Percentiles rank a stretch among this genome's conserved stretches.
Evolutionary conservation across 495 filamentous ascomycete species (phyloP).

Genomic region (Xylaria venustula): DNA sequence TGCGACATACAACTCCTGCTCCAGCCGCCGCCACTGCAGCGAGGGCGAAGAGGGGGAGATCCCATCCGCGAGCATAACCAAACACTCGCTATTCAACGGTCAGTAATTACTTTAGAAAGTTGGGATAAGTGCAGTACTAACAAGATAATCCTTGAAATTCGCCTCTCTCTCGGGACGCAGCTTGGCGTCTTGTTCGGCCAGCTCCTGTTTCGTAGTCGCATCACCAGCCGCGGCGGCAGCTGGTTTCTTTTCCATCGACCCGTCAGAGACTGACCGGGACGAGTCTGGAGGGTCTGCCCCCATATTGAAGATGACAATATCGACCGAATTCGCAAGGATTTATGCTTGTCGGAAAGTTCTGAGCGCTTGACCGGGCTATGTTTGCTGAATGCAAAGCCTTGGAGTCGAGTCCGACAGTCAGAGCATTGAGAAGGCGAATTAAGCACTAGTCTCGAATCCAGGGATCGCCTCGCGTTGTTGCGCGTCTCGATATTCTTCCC

Average conservation of each 20-base stretch:
- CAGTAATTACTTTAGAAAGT: neutral
- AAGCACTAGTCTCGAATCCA: neutral
- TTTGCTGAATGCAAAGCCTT: neutral
- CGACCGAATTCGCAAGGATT: neutral
- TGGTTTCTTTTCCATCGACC: conserved; percentile 11
- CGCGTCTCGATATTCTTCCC: too few relatives aligned
- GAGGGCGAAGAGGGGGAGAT: conserved; percentile 36
- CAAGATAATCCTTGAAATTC: conserved; percentile 38
- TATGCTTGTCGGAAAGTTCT: neutral
- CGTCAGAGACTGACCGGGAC: neutral
- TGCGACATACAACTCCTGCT: conserved; percentile 28
- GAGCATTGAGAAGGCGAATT: neutral
- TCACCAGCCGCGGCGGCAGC: neutral
- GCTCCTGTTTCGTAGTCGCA: conserved; percentile 21
- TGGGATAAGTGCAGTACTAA: conserved; percentile 10
- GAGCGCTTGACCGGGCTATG: neutral
- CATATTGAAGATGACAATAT: conserved; percentile 1
- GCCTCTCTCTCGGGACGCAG: conserved; percentile 43
- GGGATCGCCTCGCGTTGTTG: neutral
- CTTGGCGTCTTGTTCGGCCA: conserved; percentile 27
- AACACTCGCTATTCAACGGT: conserved; percentile 35
- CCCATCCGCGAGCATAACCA: conserved; percentile 42
- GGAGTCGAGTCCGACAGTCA: neutral
- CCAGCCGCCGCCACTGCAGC: conserved; percentile 27
- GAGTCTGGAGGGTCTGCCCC: conserved; percentile 10